Evolutionary conservation across 2,329 filamentous ascomycete species (phyloP), one percentile per base, ranked within the genome.

Genomic region (Neocatenulostroma microsporum): DNA sequence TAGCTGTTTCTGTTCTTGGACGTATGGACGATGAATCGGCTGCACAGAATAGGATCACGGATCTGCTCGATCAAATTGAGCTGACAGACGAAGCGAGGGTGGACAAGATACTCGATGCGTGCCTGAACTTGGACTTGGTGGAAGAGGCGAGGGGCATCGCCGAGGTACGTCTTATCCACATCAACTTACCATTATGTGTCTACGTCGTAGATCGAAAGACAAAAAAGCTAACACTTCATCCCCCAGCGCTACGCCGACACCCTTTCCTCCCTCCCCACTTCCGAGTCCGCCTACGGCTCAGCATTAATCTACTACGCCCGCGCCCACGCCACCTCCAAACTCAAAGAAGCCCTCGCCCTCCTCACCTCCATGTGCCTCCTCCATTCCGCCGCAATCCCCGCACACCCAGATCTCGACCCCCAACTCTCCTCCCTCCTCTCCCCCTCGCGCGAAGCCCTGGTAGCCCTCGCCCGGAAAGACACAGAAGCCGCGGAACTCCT

Each of bases 241-340:
- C n/a, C n/a, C n/a, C 52, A 94, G 84, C 79, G 82, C 47, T 95
- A 86, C 56, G 89, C 87, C 39, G 81, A 94, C 47, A 72, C 80
- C 31, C 71, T 94, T 25, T 76, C 80, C 9, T 72, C 78, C 41
- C 74, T 27, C 6, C n/a, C n/a, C n/a, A 14, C 25, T 9, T n/a
- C n/a, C n/a, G n/a, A n/a, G n/a, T 77, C 27, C 82, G 76, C 82
- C 37, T 95, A 89, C 49, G 89, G 89, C 36, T 78, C 89, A 46
- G 84, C 86, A 1, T 72, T 96, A 14, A 80, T 91, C 64, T 95
- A 93, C 67, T 96, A 91, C 58, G 83, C 89, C 17, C 76, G 93
- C 10, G 84, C 87, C 3, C 87, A 93, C 54, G 77, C 80, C 18
- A 67, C 77, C 2, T 70, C 74, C 45, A 93, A 89, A 61, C 80